phyloP scores from a whole-genome alignment of 208 protist species.

The Leishmania major region DNA sequence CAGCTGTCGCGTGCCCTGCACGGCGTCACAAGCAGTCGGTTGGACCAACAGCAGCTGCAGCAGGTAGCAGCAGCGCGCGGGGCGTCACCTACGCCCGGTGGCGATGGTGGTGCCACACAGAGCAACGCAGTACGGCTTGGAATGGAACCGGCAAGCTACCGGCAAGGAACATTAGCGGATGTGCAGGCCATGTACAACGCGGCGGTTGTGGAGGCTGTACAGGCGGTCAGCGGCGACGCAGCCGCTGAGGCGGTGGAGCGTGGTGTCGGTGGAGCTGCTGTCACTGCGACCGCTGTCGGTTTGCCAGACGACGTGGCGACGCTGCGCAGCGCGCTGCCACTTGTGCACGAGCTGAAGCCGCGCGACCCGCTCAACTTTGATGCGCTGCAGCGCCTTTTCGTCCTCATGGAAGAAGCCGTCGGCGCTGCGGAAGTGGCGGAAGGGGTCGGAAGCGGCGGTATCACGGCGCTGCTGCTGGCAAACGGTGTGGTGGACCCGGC shows the following conservation, averaged over 20 bases:
- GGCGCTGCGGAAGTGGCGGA: neutral
- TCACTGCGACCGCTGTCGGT: slow-evolving; percentile 46
- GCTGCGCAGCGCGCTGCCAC: slow-evolving; percentile 38
- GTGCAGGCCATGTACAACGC: slow-evolving; percentile 18
- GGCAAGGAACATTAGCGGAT: neutral
- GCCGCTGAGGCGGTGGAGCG: slow-evolving; percentile 8
- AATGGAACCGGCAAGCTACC: slow-evolving; percentile 23
- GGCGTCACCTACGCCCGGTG: neutral
- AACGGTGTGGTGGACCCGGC: slow-evolving; percentile 47
- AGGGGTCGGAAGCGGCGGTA: neutral
- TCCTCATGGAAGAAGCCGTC: slow-evolving; percentile 36
- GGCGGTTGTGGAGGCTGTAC: slow-evolving; percentile 15
- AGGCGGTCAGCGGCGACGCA: neutral
- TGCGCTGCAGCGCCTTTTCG: slow-evolving; percentile 48
- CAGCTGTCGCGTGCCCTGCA: slow-evolving; percentile 58
- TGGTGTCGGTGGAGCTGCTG: slow-evolving; percentile 21
- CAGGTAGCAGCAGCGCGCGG: slow-evolving; percentile 7
- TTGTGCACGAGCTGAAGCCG: slow-evolving; percentile 60
- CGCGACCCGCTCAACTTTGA: slow-evolving; percentile 61
- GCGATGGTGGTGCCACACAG: neutral
- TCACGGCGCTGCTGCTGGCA: slow-evolving; percentile 38
- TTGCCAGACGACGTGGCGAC: slow-evolving; percentile 49
- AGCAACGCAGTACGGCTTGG: slow-evolving; percentile 17
- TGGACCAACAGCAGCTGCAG: slow-evolving; percentile 25
- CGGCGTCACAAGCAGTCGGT: slow-evolving; percentile 65